Evolutionary conservation across 1,284 basidiomycete genomes (phyloP), one percentile per base, ranked within the genome.

Genomic region (Rugosomyces carneus): DNA sequence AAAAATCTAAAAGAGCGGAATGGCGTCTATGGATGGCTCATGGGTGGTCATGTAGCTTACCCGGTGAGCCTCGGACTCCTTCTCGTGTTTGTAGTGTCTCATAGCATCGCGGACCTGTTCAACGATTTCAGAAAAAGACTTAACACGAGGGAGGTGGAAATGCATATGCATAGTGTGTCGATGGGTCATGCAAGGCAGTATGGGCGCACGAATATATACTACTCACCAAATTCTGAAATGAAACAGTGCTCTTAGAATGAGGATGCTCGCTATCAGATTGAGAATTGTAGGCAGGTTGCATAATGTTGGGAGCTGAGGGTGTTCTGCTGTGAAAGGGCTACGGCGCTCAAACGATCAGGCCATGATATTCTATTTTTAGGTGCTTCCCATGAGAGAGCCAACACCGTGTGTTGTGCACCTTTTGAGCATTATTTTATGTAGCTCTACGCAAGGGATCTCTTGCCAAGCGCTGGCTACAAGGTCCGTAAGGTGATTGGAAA

Each of bases 11-110:
- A 26, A 32, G 45, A 29, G 21, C 13, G 35, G 44, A 47, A 39
- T 32, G 39, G 7, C 8, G 45, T 45, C 37, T 40, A 40, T 47
- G 37, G 21, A 23, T 23, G 21, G 3, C 37, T 0, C 2, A 42
- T 7, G n/a, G n/a, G n/a, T 4, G 15, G 36, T 5, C 21, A 41
- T 26, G 11, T 5, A 20, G 47, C 60, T 35, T 56, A 85, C 89
- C 71, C 81, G 79, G 66, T 93, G 89, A 2, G 91, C 91, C 64
- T 90, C 88, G 1, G 87, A 90, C 44, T 90, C 81, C 49, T 80
- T 77, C 60, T 93, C 90, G 52, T 83, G 76, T 54, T 72, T 80
- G 64, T 73, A 72, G 49, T 75, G 73, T 47, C 66, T 75, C 60
- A 81, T 71, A 32, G 67, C 75, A 55, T 77, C 75, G 46, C 70